Conservation (phyloP, 1,284 basidiomycete genomes). For the Sparassis latifolia region DNA sequence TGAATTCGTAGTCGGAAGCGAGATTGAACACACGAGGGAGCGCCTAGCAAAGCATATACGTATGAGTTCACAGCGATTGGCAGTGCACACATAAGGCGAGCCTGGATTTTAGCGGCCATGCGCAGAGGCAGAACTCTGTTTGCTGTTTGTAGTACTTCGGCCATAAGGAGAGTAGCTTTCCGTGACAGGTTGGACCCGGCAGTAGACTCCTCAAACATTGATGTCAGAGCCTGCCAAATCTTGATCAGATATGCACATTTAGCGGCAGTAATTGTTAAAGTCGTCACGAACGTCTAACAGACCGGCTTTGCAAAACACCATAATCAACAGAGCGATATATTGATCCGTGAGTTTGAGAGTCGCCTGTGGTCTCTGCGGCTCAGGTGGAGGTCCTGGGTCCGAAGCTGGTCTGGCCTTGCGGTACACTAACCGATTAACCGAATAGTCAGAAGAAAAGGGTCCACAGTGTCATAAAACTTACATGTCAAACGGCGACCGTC, state of each 20-base stretch:
- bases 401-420: slow-evolving; percentile 45
- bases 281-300: slow-evolving; percentile 65
- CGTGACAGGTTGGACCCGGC: slow-evolving; percentile 66
- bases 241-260: not conserved
- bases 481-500: slow-evolving; percentile 82
- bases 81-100: slow-evolving; percentile 22
- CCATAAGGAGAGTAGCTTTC: slow-evolving; percentile 90
- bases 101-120: slow-evolving; percentile 81
- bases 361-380: slow-evolving; percentile 44
- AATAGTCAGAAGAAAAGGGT: not conserved
- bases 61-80: not conserved
- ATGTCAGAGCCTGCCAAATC: slow-evolving; percentile 63
- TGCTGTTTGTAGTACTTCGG: slow-evolving; percentile 84
- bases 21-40: slow-evolving; percentile 83
- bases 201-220: slow-evolving; percentile 75
- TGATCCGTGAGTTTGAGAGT: slow-evolving; percentile 86
- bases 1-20: slow-evolving; percentile 70
- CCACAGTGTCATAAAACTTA: slow-evolving; percentile 29
- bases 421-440: slow-evolving; percentile 48
- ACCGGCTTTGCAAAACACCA: slow-evolving; percentile 84
- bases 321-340: slow-evolving; percentile 85
- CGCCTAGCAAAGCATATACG: slow-evolving; percentile 38
- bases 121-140: slow-evolving; percentile 85
- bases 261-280: not conserved
- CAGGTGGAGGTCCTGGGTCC: slow-evolving; percentile 21